A percentile compares a stretch with the other conserved stretches of the same genome.
Evolutionary conservation across 2,329 filamentous ascomycete species (phyloP).

Genomic region (Lecanicillium sp.): DNA sequence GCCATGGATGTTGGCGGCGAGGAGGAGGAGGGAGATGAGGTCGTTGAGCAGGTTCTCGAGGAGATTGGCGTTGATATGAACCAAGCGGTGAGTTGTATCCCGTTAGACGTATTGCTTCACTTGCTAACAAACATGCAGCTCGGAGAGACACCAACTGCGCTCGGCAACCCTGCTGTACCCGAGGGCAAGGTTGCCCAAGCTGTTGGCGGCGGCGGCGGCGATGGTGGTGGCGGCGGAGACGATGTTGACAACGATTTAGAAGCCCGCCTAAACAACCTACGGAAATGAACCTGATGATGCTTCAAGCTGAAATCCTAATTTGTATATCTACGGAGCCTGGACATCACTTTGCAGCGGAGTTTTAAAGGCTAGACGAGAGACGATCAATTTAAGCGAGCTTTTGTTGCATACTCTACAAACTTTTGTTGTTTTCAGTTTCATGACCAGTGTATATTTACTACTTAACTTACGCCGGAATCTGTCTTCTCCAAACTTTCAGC

Average conservation of each 20-base stretch:
- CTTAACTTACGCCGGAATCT: too few species aligned
- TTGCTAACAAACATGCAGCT: conserved; percentile 48
- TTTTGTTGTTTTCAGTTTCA: too few species aligned
- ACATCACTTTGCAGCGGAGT: not conserved
- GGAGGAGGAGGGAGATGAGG: conserved; percentile 93
- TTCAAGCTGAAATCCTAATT: too few species aligned
- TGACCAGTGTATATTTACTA: too few species aligned
- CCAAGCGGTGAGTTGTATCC: conserved; percentile 60
- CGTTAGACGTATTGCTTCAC: not conserved
- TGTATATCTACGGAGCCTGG: not conserved
- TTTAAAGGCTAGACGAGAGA: not conserved
- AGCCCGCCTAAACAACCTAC: conserved; percentile 81
- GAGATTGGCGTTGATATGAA: conserved; percentile 94
- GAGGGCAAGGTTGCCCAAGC: conserved; percentile 82
- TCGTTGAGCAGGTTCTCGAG: conserved; percentile 92
- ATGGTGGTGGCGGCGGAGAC: conserved; percentile 46
- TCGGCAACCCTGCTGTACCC: conserved; percentile 64
- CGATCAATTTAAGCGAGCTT: too few species aligned
- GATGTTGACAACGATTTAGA: conserved; percentile 87
- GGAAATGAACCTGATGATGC: conserved; percentile 34
- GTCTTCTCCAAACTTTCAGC: too few species aligned
- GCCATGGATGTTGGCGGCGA: conserved; percentile 78
- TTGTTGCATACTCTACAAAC: too few species aligned
- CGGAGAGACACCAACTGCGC: conserved; percentile 79
- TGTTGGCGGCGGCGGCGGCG: conserved; percentile 55